Base-by-base conservation (phyloP, 2,329 filamentous ascomycete species). In the Colletotrichum higginsianum region DNA sequence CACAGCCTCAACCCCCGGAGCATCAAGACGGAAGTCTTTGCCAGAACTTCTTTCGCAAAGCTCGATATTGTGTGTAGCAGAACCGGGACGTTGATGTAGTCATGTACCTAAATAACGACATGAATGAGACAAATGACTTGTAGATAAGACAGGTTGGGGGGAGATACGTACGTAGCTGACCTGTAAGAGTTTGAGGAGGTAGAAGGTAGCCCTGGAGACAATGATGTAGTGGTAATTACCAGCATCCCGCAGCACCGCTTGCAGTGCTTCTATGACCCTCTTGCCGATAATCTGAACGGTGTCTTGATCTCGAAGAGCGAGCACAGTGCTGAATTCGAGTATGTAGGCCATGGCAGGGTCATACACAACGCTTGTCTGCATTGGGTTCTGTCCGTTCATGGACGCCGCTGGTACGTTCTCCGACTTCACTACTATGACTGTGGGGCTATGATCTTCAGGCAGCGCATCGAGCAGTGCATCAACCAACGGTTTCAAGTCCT, bases 51-150 rank as follows among this genome's bases (percentile, higher is more conserved):
- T 77, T 94, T 91, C 47, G 94, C 91, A 78, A 98, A 94, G 74
- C 92, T 95, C 1, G 95, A 97, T 73, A 99, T 95, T 1, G 92
- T 92, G 80, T 99, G 96, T 15, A 99, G 88, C 9, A 98, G 89
- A 61, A 98, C 93, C 1, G 96, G 96, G 1, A 95, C 94, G 68
- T 96, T 94, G 78, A 98, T 92, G 80, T 96, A 98, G 77, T 97
- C 94, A 77, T 96, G 90, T 75, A 98, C 93, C 93, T 95, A 75
- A 2, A 53, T 74, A 46, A 66, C 62, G 50, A 63, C 3, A 23
- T 56, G 7, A 60, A 40, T 67, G 18, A 60, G 53, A 58, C 50
- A 13, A 38, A 76, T 74, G 71, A 79, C 80, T 71, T 81, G 78
- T 66, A 40, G 35, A n/a, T 4, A 12, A 6, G 12, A 50, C 3